Base-by-base conservation (phyloP, 805 yeast genomes). In the Ogataea allantospora region DNA sequence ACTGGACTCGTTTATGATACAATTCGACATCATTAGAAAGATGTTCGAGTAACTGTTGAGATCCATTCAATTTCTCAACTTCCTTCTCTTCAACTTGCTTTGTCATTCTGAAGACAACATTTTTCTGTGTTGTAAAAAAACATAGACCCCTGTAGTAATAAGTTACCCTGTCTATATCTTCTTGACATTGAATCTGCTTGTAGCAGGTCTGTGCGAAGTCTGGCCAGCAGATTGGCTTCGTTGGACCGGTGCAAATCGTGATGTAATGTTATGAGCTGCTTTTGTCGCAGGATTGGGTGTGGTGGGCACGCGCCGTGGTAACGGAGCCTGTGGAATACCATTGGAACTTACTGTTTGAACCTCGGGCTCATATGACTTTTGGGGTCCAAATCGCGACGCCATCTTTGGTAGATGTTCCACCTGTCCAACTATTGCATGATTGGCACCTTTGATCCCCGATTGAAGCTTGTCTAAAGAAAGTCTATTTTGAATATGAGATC, bases 1-100 rank as follows among this genome's bases (percentile, higher is more conserved):
- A 19, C 22, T 54, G 56, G 6, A 58, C 60, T 23, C 58, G 53
- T 31, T 52, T 54, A 32, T 57, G 61, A 25, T 58, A 58, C 15
- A 53, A 38, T 27, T 54, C 60, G 4, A 58, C 53, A 30, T 58
- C 63, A 19, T 46, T 53, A 9, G 50, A 49, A n/a, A 58, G 46
- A 30, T 48, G 49, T 1, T 50, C 53, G 8, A 58, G 40, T 17
- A 58, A 37, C 12, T 39, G 27, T 27, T 26, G 44, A 9, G 42
- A 32, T 3, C 36, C 34, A 7, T 40, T 33, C 6, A 33, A 3
- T 10, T 27, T 32, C 6, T 30, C 24, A 13, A 19, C 41, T n/a
- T 17, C 22, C 10, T 36, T 36, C 12, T 26, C 28, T 21, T 23
- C 40, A 14, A 27, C 49, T 28, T 42, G 38, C 28, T 42, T 29